Conservation (phyloP, 2,329 filamentous ascomycete species). For the Aureobasidium sp. region DNA sequence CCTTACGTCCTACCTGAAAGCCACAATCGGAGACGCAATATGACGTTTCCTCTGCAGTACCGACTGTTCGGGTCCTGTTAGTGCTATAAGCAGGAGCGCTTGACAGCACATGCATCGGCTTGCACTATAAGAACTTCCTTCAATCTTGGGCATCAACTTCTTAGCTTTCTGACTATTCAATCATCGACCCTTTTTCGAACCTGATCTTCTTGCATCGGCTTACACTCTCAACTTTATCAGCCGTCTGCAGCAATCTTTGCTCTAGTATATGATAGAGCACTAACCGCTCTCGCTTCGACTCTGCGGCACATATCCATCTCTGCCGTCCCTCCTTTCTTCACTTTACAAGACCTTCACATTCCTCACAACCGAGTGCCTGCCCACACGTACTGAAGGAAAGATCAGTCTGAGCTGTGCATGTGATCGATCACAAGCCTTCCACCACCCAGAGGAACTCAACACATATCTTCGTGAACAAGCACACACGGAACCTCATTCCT, state of each 20-base stretch:
- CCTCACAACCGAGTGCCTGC: background rate
- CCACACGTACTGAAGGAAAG: background rate
- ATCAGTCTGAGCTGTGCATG: background rate
- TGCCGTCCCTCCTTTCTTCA: background rate
- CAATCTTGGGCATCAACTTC: background rate
- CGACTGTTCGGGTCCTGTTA: background rate
- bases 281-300: too few relatives aligned
- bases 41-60: background rate
- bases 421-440: background rate
- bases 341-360: background rate
- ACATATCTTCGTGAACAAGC: background rate
- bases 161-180: background rate
- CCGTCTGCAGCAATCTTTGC: background rate
- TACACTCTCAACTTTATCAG: background rate
- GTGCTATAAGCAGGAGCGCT: background rate
- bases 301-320: too few relatives aligned
- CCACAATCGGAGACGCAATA: background rate
- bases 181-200: background rate
- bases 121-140: background rate
- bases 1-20: background rate
- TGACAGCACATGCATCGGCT: conserved; percentile 8
- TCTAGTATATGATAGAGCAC: background rate
- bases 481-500: background rate
- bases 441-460: background rate
- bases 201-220: background rate